These are phyloP conservation scores for Myriosclerotinia duriaeana DNA, from an alignment of 2,329 filamentous ascomycete genomes.

Conservation along the genomic window DNA sequence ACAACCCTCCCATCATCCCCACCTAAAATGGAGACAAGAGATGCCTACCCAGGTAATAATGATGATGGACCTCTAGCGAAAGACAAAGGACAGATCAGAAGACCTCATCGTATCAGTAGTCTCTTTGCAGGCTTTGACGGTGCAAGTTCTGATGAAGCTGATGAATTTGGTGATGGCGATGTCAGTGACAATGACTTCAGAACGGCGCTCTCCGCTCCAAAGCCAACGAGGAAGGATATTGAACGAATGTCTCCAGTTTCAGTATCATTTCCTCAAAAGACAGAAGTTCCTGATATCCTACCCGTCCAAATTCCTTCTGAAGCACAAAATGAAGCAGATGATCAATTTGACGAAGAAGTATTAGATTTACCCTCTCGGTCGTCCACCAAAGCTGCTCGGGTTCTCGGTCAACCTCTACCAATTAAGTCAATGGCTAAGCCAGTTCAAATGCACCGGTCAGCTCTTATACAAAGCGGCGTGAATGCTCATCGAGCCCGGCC, in stretches of 20 bases:
- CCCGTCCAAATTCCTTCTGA: slow-evolving; percentile 15
- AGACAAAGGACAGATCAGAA: slow-evolving; percentile 56
- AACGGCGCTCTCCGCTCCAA: slow-evolving; percentile 64
- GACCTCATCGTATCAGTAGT: slow-evolving; percentile 74
- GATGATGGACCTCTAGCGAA: slow-evolving; percentile 71
- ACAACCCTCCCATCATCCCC: slow-evolving; percentile 51
- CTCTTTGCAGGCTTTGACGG: slow-evolving; percentile 84
- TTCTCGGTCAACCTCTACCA: slow-evolving; percentile 39
- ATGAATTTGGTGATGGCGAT: slow-evolving; percentile 61
- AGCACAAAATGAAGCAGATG: slow-evolving; percentile 23
- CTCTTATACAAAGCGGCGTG: slow-evolving; percentile 78
- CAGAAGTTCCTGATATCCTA: slow-evolving; percentile 31
- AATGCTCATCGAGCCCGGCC: slow-evolving; percentile 64
- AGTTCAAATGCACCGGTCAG: slow-evolving; percentile 69
- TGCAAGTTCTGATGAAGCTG: slow-evolving; percentile 64
- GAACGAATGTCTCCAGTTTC: slow-evolving; percentile 31
- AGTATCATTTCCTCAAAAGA: slow-evolving; percentile 37
- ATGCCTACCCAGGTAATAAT: slow-evolving; percentile 76
- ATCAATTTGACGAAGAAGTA: slow-evolving; percentile 32
- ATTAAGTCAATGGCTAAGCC: slow-evolving; percentile 36
- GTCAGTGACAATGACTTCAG: slow-evolving; percentile 66
- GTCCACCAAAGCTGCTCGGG: slow-evolving; percentile 31
- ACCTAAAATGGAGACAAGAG: slow-evolving; percentile 49
- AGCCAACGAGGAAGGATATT: slow-evolving; percentile 42
- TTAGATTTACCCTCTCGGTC: slow-evolving; percentile 29